Conservation (phyloP, 768 basidiomycete genomes). For the Paxillus involutus region DNA sequence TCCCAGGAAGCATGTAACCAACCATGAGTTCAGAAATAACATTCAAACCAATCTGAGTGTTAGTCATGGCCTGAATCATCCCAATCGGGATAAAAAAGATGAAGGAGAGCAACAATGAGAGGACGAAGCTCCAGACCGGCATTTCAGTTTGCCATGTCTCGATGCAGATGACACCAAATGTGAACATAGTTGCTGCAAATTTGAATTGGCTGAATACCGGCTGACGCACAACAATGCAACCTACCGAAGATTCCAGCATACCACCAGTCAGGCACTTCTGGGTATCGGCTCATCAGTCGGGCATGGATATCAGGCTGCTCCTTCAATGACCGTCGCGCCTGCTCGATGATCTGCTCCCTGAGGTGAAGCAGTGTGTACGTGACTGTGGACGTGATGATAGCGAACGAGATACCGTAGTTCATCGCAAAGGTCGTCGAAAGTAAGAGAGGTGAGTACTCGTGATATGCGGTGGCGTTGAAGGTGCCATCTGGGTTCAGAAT, state of each 20-base stretch:
- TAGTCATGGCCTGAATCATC: slow-evolving; percentile 21
- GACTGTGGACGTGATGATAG: slow-evolving; percentile 58
- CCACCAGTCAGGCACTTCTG: slow-evolving; percentile 55
- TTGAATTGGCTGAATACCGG: background rate
- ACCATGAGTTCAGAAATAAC: too few species aligned
- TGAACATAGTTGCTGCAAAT: slow-evolving; percentile 26
- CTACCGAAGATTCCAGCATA: slow-evolving; percentile 40
- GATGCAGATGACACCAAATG: slow-evolving; percentile 35
- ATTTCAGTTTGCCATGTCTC: slow-evolving; percentile 40
- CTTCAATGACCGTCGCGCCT: slow-evolving; percentile 61
- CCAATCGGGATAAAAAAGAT: slow-evolving; percentile 38
- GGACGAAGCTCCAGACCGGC: slow-evolving; percentile 38
- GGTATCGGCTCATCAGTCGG: slow-evolving; percentile 44
- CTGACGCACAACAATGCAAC: background rate
- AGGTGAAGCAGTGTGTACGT: slow-evolving; percentile 47
- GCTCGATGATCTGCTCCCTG: slow-evolving; percentile 72
- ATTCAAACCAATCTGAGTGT: too few species aligned
- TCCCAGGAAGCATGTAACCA: too few species aligned
- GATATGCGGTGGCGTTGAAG: slow-evolving; percentile 51
- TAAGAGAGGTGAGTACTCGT: slow-evolving; percentile 53
- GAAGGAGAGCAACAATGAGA: slow-evolving; percentile 29
- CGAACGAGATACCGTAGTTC: slow-evolving; percentile 59
- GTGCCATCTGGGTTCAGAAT: slow-evolving; percentile 40
- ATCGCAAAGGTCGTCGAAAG: slow-evolving; percentile 34
- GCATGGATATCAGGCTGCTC: slow-evolving; percentile 72